Evolutionary conservation across 768 basidiomycete genomes (phyloP).

Genomic region (Lactarius hatsudake): DNA sequence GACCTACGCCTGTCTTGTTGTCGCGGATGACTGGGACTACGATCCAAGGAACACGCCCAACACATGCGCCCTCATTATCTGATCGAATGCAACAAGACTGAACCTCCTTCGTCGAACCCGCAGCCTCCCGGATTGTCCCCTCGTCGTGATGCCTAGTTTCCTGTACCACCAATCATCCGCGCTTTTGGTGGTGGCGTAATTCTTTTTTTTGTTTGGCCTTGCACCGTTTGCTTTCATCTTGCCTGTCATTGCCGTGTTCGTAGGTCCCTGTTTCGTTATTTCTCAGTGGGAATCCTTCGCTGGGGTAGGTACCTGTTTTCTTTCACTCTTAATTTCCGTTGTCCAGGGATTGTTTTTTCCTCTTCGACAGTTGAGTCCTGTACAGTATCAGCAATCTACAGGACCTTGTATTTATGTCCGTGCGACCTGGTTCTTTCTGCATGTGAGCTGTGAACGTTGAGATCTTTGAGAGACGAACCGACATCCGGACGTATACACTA

Average conservation of each 20-base stretch:
- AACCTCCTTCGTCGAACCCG: not conserved
- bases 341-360: not conserved
- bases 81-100: conserved; percentile 17
- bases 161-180: not conserved
- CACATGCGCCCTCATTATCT: conserved; percentile 5
- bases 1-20: not conserved
- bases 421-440: not conserved
- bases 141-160: no score
- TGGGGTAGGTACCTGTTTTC: not conserved
- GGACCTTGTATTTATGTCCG: not conserved
- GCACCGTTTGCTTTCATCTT: not conserved
- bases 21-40: conserved; percentile 14
- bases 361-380: not conserved
- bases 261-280: not conserved
- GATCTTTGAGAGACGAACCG: no score
- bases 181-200: not conserved
- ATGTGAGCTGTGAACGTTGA: not conserved
- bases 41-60: not conserved
- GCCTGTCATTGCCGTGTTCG: not conserved
- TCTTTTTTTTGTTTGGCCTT: not conserved
- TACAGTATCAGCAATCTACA: not conserved
- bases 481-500: no score
- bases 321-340: not conserved
- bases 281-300: not conserved
- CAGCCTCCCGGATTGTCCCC: not conserved